phyloP scores from a whole-genome alignment of 2,329 filamentous ascomycete genomes.

The Corynespora cassiicola region DNA sequence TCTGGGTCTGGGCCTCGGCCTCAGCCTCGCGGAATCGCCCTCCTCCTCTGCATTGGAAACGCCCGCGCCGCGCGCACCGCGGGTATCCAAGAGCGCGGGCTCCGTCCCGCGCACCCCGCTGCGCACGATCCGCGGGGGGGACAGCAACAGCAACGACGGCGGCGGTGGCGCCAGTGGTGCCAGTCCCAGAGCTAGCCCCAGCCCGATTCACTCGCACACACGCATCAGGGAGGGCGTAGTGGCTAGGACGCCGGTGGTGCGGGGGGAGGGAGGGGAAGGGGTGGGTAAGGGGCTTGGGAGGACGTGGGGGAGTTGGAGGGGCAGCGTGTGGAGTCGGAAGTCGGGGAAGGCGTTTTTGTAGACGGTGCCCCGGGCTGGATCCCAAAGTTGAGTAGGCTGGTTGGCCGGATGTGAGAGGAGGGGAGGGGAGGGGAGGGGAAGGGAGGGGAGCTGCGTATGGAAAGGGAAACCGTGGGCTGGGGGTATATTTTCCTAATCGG shows the following conservation, averaged over 20 bases:
- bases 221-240: no score
- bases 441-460: no score
- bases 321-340: slow-evolving; percentile 8
- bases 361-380: no score
- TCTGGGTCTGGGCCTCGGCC: background rate
- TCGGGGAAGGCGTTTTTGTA: slow-evolving; percentile 31
- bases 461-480: no score
- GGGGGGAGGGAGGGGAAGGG: slow-evolving; percentile 9
- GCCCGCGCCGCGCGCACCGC: no score
- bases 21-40: no score
- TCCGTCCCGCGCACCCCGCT: slow-evolving; percentile 24
- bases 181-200: no score
- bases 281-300: slow-evolving; percentile 18
- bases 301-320: slow-evolving; percentile 33
- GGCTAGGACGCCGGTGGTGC: slow-evolving; percentile 17
- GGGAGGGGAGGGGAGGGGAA: slow-evolving; percentile 15
- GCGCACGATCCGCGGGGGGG: slow-evolving; percentile 15
- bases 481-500: no score
- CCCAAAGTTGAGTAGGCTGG: no score
- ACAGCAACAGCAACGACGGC: slow-evolving; percentile 11
- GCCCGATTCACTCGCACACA: no score
- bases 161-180: slow-evolving; percentile 14
- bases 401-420: slow-evolving; percentile 18
- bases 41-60: no score
- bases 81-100: no score